Evolutionary conservation across 2,329 filamentous ascomycete species (phyloP).

Genomic region (Pleoardoris graminearum): DNA sequence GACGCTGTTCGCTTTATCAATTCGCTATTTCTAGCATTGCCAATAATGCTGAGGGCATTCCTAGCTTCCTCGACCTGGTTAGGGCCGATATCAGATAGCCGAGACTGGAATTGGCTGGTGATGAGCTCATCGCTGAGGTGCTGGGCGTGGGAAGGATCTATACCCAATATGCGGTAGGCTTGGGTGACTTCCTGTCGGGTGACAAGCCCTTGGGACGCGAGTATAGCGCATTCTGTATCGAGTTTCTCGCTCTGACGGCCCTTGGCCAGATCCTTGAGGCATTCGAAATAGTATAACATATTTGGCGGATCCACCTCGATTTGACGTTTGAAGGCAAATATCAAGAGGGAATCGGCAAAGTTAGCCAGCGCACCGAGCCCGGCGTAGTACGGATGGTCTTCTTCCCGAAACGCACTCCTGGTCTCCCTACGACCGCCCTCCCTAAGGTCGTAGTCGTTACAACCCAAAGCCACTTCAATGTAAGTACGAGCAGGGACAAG

Average conservation of each 20-base stretch:
- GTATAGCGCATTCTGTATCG: constrained; percentile 59
- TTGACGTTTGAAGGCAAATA: constrained; percentile 66
- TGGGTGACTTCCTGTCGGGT: constrained; percentile 59
- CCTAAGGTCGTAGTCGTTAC: constrained; percentile 38
- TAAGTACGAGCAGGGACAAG: constrained; percentile 44
- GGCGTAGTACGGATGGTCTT: constrained; percentile 57
- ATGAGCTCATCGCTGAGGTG: constrained; percentile 61
- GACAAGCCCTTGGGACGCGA: constrained; percentile 62
- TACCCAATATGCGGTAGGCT: constrained; percentile 63
- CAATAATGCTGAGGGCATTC: constrained; percentile 62
- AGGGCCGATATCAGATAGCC: constrained; percentile 58
- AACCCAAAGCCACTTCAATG: constrained; percentile 45
- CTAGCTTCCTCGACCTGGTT: constrained; percentile 60
- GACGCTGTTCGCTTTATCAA: constrained; percentile 62
- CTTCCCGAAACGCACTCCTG: constrained; percentile 34
- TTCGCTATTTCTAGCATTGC: constrained; percentile 60
- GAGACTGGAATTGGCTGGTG: constrained; percentile 63
- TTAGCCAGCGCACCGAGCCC: constrained; percentile 65
- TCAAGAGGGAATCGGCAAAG: constrained; percentile 64
- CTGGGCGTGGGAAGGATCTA: constrained; percentile 49
- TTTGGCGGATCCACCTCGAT: constrained; percentile 58
- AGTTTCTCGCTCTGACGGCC: constrained; percentile 61
- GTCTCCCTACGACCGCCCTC: constrained; percentile 26
- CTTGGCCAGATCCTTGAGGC: constrained; percentile 62
- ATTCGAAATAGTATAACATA: constrained; percentile 66